Conservation (phyloP, 441 rosid genomes). For the Croton setiger region DNA sequence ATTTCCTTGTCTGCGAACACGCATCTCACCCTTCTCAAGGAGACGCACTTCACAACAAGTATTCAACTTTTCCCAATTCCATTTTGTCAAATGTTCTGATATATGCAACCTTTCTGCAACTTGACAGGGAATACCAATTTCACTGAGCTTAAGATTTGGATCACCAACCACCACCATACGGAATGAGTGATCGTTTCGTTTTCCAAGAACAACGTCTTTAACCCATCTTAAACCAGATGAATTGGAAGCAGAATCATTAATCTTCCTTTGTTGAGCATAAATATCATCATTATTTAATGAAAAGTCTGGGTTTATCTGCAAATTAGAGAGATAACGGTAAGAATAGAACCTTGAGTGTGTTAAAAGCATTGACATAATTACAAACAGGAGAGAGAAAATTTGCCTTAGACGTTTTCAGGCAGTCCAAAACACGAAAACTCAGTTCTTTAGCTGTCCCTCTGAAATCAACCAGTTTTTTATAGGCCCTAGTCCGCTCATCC, state of each 20-base stretch:
- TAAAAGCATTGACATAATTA: conserved; percentile 4
- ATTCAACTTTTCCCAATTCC: conserved; percentile 63
- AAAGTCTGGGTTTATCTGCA: conserved; percentile 69
- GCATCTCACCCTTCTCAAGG: conserved; percentile 60
- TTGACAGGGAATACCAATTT: conserved; percentile 82
- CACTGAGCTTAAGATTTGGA: conserved; percentile 67
- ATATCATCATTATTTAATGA: conserved; percentile 44
- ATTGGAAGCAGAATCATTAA: conserved; percentile 39
- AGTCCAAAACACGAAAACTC: conserved; percentile 70
- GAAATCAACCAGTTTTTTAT: conserved; percentile 73
- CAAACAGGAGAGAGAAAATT: conserved; percentile 15
- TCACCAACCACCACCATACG: conserved; percentile 94
- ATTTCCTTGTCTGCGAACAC: conserved; percentile 58
- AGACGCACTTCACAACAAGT: conserved; percentile 46
- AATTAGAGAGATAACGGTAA: conserved; percentile 21
- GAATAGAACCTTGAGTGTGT: conserved; percentile 19
- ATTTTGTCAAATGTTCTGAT: conserved; percentile 65
- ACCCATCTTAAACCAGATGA: conserved; percentile 84
- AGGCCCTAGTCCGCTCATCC: conserved; percentile 83
- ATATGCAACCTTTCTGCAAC: conserved; percentile 78
- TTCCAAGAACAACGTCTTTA: conserved; percentile 90
- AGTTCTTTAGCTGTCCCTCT: conserved; percentile 65
- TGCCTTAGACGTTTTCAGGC: conserved; percentile 86
- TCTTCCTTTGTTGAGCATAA: conserved; percentile 37
- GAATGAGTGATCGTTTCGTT: conserved; percentile 78